Conservation (phyloP, 1,284 basidiomycete genomes). For the Pisolithus thermaeus region DNA sequence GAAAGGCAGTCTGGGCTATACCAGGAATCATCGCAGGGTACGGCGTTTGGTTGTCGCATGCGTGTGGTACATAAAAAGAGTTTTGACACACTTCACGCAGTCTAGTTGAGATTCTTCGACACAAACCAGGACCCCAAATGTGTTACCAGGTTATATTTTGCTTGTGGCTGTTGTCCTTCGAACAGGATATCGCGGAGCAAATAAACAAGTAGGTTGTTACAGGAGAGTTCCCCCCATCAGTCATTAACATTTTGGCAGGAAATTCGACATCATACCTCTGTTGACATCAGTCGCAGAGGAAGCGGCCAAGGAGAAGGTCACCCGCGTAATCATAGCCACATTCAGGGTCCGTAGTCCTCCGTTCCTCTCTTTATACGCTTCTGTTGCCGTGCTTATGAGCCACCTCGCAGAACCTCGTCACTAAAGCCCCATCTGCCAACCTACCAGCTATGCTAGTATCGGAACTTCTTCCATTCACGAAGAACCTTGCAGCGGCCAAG, state of each 20-base stretch:
- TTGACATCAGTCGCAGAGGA: slow-evolving; percentile 82
- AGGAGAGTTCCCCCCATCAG: neutral
- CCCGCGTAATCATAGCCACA: slow-evolving; percentile 90
- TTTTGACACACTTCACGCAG: slow-evolving; percentile 32
- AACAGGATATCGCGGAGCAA: slow-evolving; percentile 76
- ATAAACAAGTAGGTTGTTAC: slow-evolving; percentile 63
- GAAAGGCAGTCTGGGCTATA: slow-evolving; percentile 68
- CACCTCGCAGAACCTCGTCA: slow-evolving; percentile 70
- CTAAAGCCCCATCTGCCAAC: slow-evolving; percentile 77
- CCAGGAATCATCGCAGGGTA: slow-evolving; percentile 65
- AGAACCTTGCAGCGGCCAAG: slow-evolving; percentile 80
- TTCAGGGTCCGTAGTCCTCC: slow-evolving; percentile 55
- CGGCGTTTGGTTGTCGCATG: neutral
- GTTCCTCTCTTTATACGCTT: neutral
- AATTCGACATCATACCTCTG: slow-evolving; percentile 86
- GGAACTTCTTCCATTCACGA: slow-evolving; percentile 80
- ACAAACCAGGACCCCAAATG: slow-evolving; percentile 83
- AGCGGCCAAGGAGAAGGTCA: slow-evolving; percentile 97
- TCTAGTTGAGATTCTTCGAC: slow-evolving; percentile 71
- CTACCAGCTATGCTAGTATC: slow-evolving; percentile 90
- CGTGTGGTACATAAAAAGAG: neutral
- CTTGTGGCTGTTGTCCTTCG: slow-evolving; percentile 93
- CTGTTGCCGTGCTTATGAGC: neutral
- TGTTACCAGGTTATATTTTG: slow-evolving; percentile 91
- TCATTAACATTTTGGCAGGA: slow-evolving; percentile 39